Conservation (phyloP, 129 eudicot species). For the sunflower (Helianthus annuus) region DNA sequence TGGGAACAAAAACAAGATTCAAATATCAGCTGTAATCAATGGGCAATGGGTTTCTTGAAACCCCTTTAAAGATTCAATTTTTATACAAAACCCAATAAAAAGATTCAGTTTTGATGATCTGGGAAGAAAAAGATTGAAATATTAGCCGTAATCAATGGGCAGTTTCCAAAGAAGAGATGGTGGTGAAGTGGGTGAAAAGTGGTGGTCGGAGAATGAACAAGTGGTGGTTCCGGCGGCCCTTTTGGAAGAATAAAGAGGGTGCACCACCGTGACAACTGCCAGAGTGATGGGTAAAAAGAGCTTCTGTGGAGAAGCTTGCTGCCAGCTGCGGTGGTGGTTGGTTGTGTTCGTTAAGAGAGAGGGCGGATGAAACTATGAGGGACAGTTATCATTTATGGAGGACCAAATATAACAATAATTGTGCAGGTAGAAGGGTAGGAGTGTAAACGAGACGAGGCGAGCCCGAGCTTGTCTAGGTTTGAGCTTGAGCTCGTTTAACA, state of each 20-base stretch:
- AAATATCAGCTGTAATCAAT: slow-evolving; percentile 44
- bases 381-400: slow-evolving; percentile 11
- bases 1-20: background rate
- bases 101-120: background rate
- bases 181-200: slow-evolving; percentile 4
- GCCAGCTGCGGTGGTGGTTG: slow-evolving; percentile 20
- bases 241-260: slow-evolving; percentile 3
- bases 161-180: slow-evolving; percentile 20
- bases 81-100: background rate
- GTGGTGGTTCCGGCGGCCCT: slow-evolving; percentile 22
- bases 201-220: slow-evolving; percentile 23
- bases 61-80: background rate
- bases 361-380: slow-evolving; percentile 33
- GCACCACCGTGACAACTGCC: slow-evolving; percentile 32
- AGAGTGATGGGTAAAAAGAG: slow-evolving; percentile 37
- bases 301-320: slow-evolving; percentile 31
- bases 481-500: too few species aligned
- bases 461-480: too few species aligned
- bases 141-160: slow-evolving; percentile 47
- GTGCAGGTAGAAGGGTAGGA: too few species aligned
- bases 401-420: background rate
- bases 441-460: too few species aligned
- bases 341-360: background rate
- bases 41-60: slow-evolving; percentile 10
- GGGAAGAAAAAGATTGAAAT: background rate